phyloP scores from a whole-genome alignment of 495 filamentous ascomycete genomes.

The Penicillium canescens region DNA sequence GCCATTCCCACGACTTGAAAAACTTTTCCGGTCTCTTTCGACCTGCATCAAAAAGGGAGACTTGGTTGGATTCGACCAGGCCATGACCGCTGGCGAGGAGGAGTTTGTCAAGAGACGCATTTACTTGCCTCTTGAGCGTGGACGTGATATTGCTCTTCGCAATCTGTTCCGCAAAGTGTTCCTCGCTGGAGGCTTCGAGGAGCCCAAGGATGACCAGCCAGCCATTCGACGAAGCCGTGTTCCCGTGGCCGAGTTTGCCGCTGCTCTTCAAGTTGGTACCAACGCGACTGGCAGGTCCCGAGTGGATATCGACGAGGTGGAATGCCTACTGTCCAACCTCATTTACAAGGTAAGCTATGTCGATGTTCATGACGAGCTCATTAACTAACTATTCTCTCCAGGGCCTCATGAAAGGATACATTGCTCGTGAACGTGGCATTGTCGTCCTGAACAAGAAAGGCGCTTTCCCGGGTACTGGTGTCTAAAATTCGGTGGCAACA shows the following conservation, averaged over 20 bases:
- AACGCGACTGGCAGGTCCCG: conserved; percentile 57
- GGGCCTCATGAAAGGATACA: conserved; percentile 97
- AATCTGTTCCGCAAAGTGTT: conserved; percentile 92
- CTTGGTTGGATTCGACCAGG: conserved; percentile 79
- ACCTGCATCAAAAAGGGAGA: conserved; percentile 78
- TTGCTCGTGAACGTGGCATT: conserved; percentile 81
- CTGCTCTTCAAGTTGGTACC: conserved; percentile 56
- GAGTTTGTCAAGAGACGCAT: conserved; percentile 95
- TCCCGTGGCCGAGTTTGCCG: conserved; percentile 75
- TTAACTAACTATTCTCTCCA: conserved; percentile 36
- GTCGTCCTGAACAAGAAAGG: conserved; percentile 89
- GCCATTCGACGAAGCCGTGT: conserved; percentile 72
- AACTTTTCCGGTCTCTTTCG: conserved; percentile 74
- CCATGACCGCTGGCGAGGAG: conserved; percentile 74
- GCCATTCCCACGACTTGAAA: conserved; percentile 74
- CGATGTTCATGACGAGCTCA: no score
- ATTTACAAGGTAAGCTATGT: conserved; percentile 83
- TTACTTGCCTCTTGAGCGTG: conserved; percentile 89
- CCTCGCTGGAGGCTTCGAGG: conserved; percentile 74
- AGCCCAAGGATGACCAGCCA: conserved; percentile 63
- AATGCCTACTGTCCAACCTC: conserved; percentile 90
- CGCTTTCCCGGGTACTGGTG: conserved; percentile 93
- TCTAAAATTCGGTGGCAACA: conserved; percentile 47
- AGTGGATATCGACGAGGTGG: conserved; percentile 88
- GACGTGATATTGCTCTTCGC: conserved; percentile 84